Percentiles rank a stretch among this genome's conserved stretches.
Evolutionary conservation across 179 eudicot genomes (phyloP).

Genomic region (Silene vulgaris): DNA sequence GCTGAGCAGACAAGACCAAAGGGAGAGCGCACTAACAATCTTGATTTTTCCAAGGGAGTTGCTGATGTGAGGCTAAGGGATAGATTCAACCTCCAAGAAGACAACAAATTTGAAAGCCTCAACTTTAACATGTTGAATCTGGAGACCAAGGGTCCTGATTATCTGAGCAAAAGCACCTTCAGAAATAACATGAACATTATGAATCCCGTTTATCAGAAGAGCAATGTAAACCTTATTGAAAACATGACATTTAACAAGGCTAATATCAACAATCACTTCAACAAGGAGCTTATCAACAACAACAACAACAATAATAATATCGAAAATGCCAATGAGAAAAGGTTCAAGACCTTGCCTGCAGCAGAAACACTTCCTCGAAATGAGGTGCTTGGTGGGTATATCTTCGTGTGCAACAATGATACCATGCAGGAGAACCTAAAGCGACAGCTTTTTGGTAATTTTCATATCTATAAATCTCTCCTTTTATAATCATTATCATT

Average conservation of each 20-base stretch:
- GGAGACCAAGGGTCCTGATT: constrained; percentile 55
- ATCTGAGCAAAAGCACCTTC: constrained; percentile 40
- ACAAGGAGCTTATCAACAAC: constrained; percentile 41
- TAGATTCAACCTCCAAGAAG: constrained; percentile 61
- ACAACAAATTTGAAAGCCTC: constrained; percentile 70
- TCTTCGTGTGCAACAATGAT: constrained; percentile 95
- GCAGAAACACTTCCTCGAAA: constrained; percentile 92
- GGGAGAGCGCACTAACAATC: constrained; percentile 76
- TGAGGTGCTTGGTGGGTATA: constrained; percentile 97
- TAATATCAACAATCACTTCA: constrained; percentile 27
- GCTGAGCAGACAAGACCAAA: constrained; percentile 88
- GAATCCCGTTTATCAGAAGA: constrained; percentile 62
- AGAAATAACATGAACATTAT: constrained; percentile 53
- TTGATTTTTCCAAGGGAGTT: constrained; percentile 66
- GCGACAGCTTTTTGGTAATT: constrained; percentile 82
- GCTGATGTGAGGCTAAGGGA: constrained; percentile 58
- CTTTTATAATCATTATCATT: neutral
- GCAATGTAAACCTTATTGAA: constrained; percentile 38
- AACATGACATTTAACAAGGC: constrained; percentile 49
- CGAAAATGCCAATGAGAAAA: constrained; percentile 61
- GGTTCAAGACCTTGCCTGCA: constrained; percentile 96
- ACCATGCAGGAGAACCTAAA: constrained; percentile 93
- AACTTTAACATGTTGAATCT: constrained; percentile 73
- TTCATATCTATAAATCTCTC: neutral
- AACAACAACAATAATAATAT: constrained; percentile 27